Percentiles rank a stretch among this genome's conserved stretches.
These are phyloP conservation scores for Pythium chondricola DNA, from an alignment of 352 stramenopile species.

Conservation along the genomic window DNA sequence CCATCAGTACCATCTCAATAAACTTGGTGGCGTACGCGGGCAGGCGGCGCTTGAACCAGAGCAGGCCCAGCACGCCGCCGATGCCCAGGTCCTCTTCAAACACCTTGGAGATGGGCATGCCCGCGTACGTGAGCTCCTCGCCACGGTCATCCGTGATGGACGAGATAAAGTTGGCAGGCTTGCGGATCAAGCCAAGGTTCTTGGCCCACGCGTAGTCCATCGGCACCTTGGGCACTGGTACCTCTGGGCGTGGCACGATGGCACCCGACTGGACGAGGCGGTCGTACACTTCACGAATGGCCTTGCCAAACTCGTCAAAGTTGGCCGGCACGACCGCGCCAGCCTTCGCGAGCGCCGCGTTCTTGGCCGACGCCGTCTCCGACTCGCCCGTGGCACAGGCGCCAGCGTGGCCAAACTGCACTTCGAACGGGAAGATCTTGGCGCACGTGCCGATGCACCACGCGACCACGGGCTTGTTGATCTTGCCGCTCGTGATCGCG, in stretches of 20 bases:
- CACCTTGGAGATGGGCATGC: slow-evolving; percentile 94
- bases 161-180: slow-evolving; percentile 96
- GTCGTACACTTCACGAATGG: slow-evolving; percentile 89
- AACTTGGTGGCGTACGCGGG: slow-evolving; percentile 91
- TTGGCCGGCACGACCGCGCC: slow-evolving; percentile 91
- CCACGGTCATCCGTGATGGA: slow-evolving; percentile 96
- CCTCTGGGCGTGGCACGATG: slow-evolving; percentile 85
- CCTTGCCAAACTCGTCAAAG: slow-evolving; percentile 94
- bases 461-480: slow-evolving; percentile 96
- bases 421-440: slow-evolving; percentile 96
- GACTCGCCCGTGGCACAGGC: slow-evolving; percentile 90
- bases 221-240: slow-evolving; percentile 91
- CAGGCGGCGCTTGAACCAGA: slow-evolving; percentile 94
- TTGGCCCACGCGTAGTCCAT: slow-evolving; percentile 98
- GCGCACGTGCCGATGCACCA: slow-evolving; percentile 98
- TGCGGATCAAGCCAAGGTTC: slow-evolving; percentile 93
- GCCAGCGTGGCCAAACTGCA: slow-evolving; percentile 96
- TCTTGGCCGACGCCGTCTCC: slow-evolving; percentile 94
- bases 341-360: slow-evolving; percentile 83
- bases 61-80: slow-evolving; percentile 91
- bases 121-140: slow-evolving; percentile 93
- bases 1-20: slow-evolving; percentile 98
- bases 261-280: slow-evolving; percentile 65
- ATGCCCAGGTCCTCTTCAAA: slow-evolving; percentile 93
- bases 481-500: slow-evolving; percentile 90